Conservation (phyloP, 2,329 filamentous ascomycete species). For the Coniosporium tulheliwenetii region DNA sequence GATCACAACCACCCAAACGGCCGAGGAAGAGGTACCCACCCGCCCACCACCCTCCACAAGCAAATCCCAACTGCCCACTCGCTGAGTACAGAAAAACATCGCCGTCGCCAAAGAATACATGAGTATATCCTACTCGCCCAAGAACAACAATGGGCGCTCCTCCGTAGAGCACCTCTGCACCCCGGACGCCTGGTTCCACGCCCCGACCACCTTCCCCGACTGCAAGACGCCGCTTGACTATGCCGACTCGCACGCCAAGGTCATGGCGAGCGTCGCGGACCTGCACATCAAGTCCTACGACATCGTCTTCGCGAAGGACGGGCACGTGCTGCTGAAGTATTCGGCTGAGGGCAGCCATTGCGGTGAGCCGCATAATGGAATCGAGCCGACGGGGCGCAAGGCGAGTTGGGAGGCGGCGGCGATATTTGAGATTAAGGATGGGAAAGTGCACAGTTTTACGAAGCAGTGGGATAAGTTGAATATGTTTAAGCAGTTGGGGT, state of each 20-base stretch:
- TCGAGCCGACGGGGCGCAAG: constrained; percentile 15
- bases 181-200: constrained; percentile 16
- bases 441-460: constrained; percentile 19
- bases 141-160: constrained; percentile 16
- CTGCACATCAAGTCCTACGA: constrained; percentile 21
- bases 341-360: constrained; percentile 21
- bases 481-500: constrained; percentile 5
- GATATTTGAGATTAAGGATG: constrained; percentile 21
- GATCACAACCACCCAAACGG: constrained; percentile 8
- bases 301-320: constrained; percentile 18
- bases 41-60: neutral
- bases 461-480: constrained; percentile 19
- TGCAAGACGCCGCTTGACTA: constrained; percentile 21
- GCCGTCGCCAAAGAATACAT: constrained; percentile 20
- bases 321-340: constrained; percentile 19
- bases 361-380: constrained; percentile 19
- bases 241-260: constrained; percentile 18
- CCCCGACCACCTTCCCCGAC: constrained; percentile 21
- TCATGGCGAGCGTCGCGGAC: constrained; percentile 18
- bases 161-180: constrained; percentile 19
- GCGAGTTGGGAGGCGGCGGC: constrained; percentile 21
- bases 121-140: constrained; percentile 20
- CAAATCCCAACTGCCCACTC: neutral
- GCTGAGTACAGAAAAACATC: constrained; percentile 13
- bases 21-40: constrained; percentile 6